These are phyloP conservation scores for Zygotorulaspora sp. DNA, from an alignment of 805 yeast species.

Conservation along the genomic window DNA sequence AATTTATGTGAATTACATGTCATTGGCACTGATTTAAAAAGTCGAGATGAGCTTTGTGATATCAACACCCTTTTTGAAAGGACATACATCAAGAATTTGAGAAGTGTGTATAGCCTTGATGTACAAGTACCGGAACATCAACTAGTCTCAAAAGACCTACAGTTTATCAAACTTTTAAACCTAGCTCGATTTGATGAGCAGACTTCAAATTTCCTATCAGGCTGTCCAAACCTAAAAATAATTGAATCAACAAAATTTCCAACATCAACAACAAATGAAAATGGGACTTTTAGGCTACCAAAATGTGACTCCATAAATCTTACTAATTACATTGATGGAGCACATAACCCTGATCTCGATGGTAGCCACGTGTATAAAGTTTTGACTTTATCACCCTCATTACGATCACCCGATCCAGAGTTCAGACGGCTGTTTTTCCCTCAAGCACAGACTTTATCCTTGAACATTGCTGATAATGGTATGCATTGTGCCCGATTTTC, in stretches of 20 bases:
- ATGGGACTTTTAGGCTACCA: slow-evolving; percentile 18
- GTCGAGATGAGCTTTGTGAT: slow-evolving; percentile 18
- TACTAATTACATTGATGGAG: slow-evolving; percentile 19
- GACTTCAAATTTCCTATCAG: slow-evolving; percentile 11
- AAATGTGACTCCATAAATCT: slow-evolving; percentile 21
- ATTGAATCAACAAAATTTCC: slow-evolving; percentile 26
- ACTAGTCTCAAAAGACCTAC: slow-evolving; percentile 18
- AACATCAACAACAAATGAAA: slow-evolving; percentile 2
- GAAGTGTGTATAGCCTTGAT: slow-evolving; percentile 22
- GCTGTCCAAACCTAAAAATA: slow-evolving; percentile 17
- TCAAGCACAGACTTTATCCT: slow-evolving; percentile 11
- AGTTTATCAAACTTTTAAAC: slow-evolving; percentile 20
- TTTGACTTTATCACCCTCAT: slow-evolving; percentile 17
- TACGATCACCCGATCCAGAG: slow-evolving; percentile 17
- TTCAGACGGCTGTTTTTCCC: slow-evolving; percentile 21
- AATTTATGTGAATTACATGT: slow-evolving; percentile 27
- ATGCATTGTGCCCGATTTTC: slow-evolving; percentile 14
- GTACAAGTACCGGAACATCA: slow-evolving; percentile 14
- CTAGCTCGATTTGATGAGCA: slow-evolving; percentile 6
- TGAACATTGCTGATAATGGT: slow-evolving; percentile 9
- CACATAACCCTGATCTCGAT: slow-evolving; percentile 19
- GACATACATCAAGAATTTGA: slow-evolving; percentile 23
- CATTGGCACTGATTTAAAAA: slow-evolving; percentile 15
- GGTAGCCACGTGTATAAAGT: slow-evolving; percentile 16
- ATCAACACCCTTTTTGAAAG: slow-evolving; percentile 24